Evolutionary conservation across 805 yeast genomes (phyloP), one percentile per base, ranked within the genome.

Genomic region (Lipomyces orientalis): DNA sequence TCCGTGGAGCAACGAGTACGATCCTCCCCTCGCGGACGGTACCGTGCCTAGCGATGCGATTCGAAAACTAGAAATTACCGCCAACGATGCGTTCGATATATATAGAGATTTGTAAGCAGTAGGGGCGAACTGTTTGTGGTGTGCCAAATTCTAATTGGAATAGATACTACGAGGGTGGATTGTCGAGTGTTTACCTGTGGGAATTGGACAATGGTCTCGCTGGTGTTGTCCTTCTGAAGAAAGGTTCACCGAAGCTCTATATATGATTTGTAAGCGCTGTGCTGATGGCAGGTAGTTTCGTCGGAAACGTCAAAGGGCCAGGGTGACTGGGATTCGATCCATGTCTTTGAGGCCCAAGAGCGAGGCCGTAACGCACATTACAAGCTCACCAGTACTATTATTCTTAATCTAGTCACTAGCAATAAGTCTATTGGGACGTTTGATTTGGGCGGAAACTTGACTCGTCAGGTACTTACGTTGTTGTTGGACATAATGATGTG

Each of bases 241-340:
- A 94, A 78, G 67, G 78, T 46, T 75, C 73, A 68, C 19, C 22
- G 43, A 16, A 43, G 16, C 7, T 43, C 22, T 43, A 19, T 43
- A n/a, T 9, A 7, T 2, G n/a, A n/a, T 16, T 16, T n/a, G 16
- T 43, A n/a, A 8, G 19, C 16, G 16, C n/a, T 54, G 43, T 54
- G n/a, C 49, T 43, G 49, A 43, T 43, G 25, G 49, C 49, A 43
- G 22, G 34, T 33, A 58, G 57, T 22, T 16, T 35, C 61, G 14
- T 4, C 43, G 51, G 22, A 37, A n/a, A 12, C 64, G 37, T 16
- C 60, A 14, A 49, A 62, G 58, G 74, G 56, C 31, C 62, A 73
- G 6, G 90, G 93, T 14, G 81, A 84, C 61, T 94, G 99, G 99
- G 97, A 95, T 78, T 87, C 95, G 63, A 90, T 94, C 71, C 98